phyloP scores from a whole-genome alignment of 805 yeast species.

The Trichomonascus vanleenenianus region DNA sequence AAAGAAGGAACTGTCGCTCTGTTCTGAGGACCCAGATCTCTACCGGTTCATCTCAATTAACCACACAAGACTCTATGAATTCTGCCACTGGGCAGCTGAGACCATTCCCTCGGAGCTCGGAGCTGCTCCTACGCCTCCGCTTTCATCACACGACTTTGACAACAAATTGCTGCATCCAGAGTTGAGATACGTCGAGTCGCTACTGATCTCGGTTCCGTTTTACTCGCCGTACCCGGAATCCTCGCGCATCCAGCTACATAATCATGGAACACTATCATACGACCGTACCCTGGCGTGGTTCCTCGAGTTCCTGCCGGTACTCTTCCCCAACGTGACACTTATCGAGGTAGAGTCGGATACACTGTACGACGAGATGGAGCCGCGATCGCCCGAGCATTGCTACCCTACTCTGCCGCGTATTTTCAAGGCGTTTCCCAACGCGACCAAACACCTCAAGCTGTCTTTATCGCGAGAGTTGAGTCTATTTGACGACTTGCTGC shows the following conservation, averaged over 20 bases:
- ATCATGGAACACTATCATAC: background rate
- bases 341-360: background rate
- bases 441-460: background rate
- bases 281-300: constrained; percentile 1
- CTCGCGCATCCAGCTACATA: background rate
- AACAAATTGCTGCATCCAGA: too few relatives aligned
- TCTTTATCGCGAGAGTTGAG: background rate
- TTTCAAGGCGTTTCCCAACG: background rate
- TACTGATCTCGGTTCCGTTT: background rate
- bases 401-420: background rate
- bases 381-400: background rate
- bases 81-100: background rate
- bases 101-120: too few relatives aligned
- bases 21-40: background rate
- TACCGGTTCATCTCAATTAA: background rate
- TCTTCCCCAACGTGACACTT: background rate
- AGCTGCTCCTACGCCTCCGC: background rate
- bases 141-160: background rate
- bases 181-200: background rate
- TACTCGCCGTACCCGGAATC: background rate
- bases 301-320: background rate
- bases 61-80: background rate
- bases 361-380: background rate
- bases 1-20: background rate
- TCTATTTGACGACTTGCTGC: background rate